phyloP scores from a whole-genome alignment of 495 filamentous ascomycete genomes.

The Penicillium dipodomyicola region DNA sequence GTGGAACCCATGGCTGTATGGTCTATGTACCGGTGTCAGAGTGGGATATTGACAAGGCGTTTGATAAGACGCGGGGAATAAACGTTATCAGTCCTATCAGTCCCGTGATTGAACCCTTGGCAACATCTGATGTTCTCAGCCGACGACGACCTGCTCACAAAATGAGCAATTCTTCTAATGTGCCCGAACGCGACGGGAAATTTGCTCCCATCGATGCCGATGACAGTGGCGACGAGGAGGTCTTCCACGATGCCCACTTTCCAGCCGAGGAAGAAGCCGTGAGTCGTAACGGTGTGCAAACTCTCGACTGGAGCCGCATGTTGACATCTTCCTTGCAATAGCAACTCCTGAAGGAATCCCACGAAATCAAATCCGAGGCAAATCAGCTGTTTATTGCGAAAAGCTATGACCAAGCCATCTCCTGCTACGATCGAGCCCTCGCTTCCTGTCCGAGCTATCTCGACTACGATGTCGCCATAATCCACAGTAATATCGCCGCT shows the following conservation, averaged over 20 bases:
- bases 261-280: conserved; percentile 78
- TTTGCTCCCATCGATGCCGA: conserved; percentile 18
- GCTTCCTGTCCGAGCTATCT: conserved; percentile 81
- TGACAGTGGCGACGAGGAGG: conserved; percentile 44
- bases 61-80: conserved; percentile 26
- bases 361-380: conserved; percentile 70
- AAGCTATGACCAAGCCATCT: conserved; percentile 80
- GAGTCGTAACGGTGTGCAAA: conserved; percentile 24
- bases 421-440: conserved; percentile 82
- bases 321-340: conserved; percentile 29
- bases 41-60: conserved; percentile 3
- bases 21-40: conserved; percentile 1
- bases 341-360: conserved; percentile 69
- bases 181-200: conserved; percentile 14
- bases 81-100: conserved; percentile 16
- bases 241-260: conserved; percentile 55
- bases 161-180: conserved; percentile 15
- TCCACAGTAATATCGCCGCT: conserved; percentile 86
- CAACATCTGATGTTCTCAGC: conserved; percentile 5
- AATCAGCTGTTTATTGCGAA: conserved; percentile 72
- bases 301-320: neutral
- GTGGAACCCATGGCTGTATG: conserved; percentile 15
- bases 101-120: conserved; percentile 26
- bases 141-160: conserved; percentile 10
- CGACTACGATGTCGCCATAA: conserved; percentile 83